Conservation (phyloP, 164 flowering plant species). For the Santalum album region DNA sequence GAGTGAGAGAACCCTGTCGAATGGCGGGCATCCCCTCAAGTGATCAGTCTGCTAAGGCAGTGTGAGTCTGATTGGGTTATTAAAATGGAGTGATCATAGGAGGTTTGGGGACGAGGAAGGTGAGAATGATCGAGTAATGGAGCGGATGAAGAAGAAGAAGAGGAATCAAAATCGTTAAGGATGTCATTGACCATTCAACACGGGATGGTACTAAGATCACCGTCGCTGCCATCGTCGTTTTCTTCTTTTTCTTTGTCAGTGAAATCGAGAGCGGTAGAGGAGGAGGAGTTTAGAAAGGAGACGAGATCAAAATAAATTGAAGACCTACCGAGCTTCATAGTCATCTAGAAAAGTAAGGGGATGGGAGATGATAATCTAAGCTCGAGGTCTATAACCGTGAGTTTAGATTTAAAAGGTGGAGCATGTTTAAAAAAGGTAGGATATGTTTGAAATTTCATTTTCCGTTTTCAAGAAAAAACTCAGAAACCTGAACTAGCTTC, state of each 20-base stretch:
- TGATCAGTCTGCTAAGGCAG: constrained; percentile 3
- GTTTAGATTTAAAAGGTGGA: too few relatives aligned
- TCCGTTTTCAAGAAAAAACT: too few relatives aligned
- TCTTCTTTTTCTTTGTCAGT: too few relatives aligned
- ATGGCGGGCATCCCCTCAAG: constrained; percentile 7
- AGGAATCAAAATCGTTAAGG: constrained; percentile 67
- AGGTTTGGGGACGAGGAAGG: constrained; percentile 2
- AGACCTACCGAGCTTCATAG: constrained; percentile 1
- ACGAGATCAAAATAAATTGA: constrained; percentile 62
- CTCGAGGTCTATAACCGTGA: too few relatives aligned
- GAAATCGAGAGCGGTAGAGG: constrained; percentile 14
- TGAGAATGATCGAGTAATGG: constrained; percentile 9
- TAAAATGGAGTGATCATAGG: background rate
- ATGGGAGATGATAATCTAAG: too few relatives aligned
- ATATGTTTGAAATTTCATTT: too few relatives aligned
- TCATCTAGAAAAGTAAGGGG: too few relatives aligned
- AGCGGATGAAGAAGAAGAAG: constrained; percentile 36
- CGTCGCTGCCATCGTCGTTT: constrained; percentile 33
- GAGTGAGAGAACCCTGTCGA: constrained; percentile 11
- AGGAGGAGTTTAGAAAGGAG: constrained; percentile 50
- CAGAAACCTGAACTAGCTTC: too few relatives aligned
- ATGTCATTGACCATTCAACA: constrained; percentile 69
- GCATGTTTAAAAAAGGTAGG: too few relatives aligned
- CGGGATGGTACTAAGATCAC: constrained; percentile 16
- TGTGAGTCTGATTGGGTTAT: background rate